Evolutionary conservation across 768 basidiomycete genomes (phyloP), one percentile per base, ranked within the genome.

Genomic region (Boletus rex-veris): DNA sequence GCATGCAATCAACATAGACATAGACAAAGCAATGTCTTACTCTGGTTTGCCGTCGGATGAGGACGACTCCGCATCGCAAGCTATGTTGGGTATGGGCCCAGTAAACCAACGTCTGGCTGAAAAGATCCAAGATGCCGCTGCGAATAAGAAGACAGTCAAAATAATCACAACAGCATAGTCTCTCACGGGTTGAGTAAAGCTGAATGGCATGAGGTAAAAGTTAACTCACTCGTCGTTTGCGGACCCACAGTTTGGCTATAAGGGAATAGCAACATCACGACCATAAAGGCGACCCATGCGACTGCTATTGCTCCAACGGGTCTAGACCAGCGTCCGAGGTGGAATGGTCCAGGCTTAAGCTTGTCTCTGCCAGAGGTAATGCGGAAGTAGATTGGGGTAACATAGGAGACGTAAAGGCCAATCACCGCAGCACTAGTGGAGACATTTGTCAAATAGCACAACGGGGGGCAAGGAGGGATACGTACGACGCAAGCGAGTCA

Each of bases 321-420:
- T 16, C 66, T 56, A 26, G 64, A 70, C 62, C 63, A 73, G 12
- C 58, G 48, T 16, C 68, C 66, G 18, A 73, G 69, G 45, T 55
- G 58, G 48, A 77, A 75, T 1, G 72, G 71, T 4, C 70, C 71
- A 12, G 72, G 74, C 19, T 59, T 52, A 38, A 76, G 62, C 33
- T 62, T 65, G n/a, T 64, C 55, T 33, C 65, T 59, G 7, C 72
- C 72, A 24, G 61, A 66, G 15, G 71, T 74, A n/a, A 72, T 66
- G 36, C 73, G 71, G 21, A 72, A 58, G 39, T 67, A 69, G 24
- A 76, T 71, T 1, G 69, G 74, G 19, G 72, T 70, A 14, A 68
- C 67, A 37, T 74, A 74, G n/a, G 73, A 75, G 9, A 72, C 61
- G 50, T 75, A 72, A 4, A 75, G 50, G 9, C 69, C 69, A 15